Evolutionary conservation across 768 basidiomycete genomes (phyloP).

Genomic region (Pulveroboletus sp.): DNA sequence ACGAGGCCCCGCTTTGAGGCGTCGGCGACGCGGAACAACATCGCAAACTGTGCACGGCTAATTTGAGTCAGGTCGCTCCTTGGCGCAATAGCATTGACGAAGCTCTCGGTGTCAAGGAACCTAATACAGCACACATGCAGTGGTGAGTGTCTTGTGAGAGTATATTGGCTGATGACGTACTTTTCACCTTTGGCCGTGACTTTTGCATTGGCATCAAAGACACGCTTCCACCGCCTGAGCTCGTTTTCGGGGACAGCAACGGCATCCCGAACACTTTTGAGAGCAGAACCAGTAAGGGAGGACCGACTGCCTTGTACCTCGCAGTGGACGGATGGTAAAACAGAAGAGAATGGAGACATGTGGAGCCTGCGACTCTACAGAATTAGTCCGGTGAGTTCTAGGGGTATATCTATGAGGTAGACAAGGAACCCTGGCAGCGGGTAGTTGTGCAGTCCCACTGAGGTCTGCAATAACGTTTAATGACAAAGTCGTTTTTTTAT

Average conservation of each 20-base stretch:
- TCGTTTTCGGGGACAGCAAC: slow-evolving; percentile 76
- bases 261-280: slow-evolving; percentile 63
- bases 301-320: slow-evolving; percentile 41
- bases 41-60: slow-evolving; percentile 80
- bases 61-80: slow-evolving; percentile 81
- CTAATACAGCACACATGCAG: slow-evolving; percentile 37
- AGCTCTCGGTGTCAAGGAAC: slow-evolving; percentile 81
- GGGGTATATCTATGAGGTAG: slow-evolving; percentile 32
- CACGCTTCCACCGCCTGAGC: slow-evolving; percentile 81
- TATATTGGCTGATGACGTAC: slow-evolving; percentile 43
- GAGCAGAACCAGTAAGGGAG: slow-evolving; percentile 47
- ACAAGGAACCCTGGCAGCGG: slow-evolving; percentile 12
- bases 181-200: slow-evolving; percentile 69
- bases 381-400: slow-evolving; percentile 29
- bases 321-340: slow-evolving; percentile 50
- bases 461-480: slow-evolving; percentile 10
- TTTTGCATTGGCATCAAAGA: slow-evolving; percentile 82
- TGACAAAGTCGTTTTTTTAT: slow-evolving; percentile 10
- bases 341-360: slow-evolving; percentile 38
- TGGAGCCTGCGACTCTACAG: slow-evolving; percentile 17
- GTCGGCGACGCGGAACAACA: slow-evolving; percentile 89
- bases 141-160: slow-evolving; percentile 18
- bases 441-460: slow-evolving; percentile 17
- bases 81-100: slow-evolving; percentile 94
- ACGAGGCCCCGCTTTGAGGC: slow-evolving; percentile 67